These are phyloP conservation scores for Chimonanthus salicifolius DNA, from an alignment of 164 flowering plant species.

Conservation along the genomic window DNA sequence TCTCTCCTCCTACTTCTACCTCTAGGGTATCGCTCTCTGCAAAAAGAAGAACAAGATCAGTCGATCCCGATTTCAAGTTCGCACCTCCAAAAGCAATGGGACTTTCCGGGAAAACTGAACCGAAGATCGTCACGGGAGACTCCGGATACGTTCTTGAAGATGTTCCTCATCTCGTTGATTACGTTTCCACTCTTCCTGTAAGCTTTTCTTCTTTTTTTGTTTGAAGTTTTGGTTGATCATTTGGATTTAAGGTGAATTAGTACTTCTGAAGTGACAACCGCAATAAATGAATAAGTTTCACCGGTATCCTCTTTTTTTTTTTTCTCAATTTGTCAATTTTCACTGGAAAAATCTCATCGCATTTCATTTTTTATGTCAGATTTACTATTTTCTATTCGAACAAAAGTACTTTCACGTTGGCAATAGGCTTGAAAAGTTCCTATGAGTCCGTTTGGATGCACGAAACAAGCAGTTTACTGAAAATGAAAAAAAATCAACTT, in stretches of 20 bases:
- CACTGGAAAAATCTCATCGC: too few species aligned
- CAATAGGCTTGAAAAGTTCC: too few species aligned
- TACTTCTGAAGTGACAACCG: background rate
- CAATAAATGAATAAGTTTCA: too few species aligned
- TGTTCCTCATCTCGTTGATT: slow-evolving; percentile 44
- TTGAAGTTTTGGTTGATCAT: background rate
- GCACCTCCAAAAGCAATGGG: slow-evolving; percentile 4
- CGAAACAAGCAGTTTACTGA: too few species aligned
- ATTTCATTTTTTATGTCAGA: too few species aligned
- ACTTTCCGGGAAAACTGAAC: background rate
- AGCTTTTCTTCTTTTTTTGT: background rate
- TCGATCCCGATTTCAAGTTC: background rate
- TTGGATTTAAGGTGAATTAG: background rate
- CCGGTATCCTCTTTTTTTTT: too few species aligned
- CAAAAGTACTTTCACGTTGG: too few species aligned
- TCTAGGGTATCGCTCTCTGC: background rate
- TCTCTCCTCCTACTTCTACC: background rate
- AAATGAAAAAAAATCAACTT: too few species aligned
- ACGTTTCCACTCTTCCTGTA: background rate
- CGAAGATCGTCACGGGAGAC: slow-evolving; percentile 35
- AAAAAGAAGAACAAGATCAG: background rate
- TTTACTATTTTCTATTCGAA: too few species aligned
- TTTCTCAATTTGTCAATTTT: too few species aligned
- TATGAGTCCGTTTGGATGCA: too few species aligned
- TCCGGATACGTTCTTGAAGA: slow-evolving; percentile 55